phyloP scores from a whole-genome alignment of 768 basidiomycete genomes.

The Russula emetica region DNA sequence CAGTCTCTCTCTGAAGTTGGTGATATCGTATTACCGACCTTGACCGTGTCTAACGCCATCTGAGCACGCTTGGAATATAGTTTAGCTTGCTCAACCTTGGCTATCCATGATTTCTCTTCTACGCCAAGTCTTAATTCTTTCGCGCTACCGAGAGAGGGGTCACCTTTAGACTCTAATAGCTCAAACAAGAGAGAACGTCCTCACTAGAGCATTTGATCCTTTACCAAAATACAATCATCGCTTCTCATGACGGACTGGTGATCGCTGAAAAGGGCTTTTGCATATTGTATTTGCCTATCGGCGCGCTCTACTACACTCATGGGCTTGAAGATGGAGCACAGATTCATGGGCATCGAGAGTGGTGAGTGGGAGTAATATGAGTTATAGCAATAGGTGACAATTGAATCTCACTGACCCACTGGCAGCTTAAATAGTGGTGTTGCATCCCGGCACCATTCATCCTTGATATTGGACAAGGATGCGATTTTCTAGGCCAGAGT shows the following conservation, averaged over 20 bases:
- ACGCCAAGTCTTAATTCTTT: neutral
- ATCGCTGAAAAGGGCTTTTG: neutral
- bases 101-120: neutral
- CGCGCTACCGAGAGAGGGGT: neutral
- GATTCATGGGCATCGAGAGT: neutral
- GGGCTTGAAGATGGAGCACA: neutral
- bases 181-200: too few species aligned
- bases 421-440: neutral
- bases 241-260: neutral
- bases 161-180: neutral
- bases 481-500: neutral
- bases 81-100: neutral
- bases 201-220: neutral
- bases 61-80: conserved; percentile 7
- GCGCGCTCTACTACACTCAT: neutral
- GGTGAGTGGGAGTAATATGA: neutral
- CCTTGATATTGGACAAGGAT: neutral
- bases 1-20: neutral
- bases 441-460: neutral
- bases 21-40: neutral
- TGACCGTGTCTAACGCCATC: neutral
- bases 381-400: too few species aligned
- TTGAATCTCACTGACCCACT: too few species aligned
- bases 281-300: neutral
- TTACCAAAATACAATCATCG: neutral